These are phyloP conservation scores for Phialophora tarda DNA, from an alignment of 2,329 filamentous ascomycete genomes.

Conservation along the genomic window DNA sequence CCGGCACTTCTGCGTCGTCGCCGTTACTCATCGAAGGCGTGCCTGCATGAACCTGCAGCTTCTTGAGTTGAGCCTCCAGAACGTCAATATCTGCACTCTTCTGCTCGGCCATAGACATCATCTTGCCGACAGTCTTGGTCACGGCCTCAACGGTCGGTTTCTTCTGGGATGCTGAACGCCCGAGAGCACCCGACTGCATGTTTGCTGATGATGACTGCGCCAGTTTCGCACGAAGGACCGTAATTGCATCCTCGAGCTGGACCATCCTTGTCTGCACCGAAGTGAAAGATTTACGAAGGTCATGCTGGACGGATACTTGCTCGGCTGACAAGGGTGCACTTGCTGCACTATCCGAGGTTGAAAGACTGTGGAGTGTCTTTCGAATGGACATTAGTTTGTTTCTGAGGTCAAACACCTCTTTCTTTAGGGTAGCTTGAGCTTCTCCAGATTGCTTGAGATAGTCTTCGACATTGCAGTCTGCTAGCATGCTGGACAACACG, in stretches of 20 bases:
- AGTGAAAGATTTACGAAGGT: conserved; percentile 77
- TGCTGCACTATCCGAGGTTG: conserved; percentile 71
- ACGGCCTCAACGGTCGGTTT: conserved; percentile 90
- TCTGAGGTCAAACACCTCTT: conserved; percentile 73
- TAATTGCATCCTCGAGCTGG: conserved; percentile 79
- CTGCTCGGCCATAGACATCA: conserved; percentile 91
- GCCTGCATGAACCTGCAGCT: conserved; percentile 60
- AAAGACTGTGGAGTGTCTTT: conserved; percentile 71
- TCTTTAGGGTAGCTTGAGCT: conserved; percentile 68
- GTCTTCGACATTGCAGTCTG: conserved; percentile 70
- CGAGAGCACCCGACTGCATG: conserved; percentile 41
- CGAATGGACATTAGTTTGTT: conserved; percentile 79
- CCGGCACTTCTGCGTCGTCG: conserved; percentile 14
- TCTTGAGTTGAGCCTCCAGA: conserved; percentile 83
- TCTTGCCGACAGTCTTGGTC: conserved; percentile 85
- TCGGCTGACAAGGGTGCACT: conserved; percentile 81
- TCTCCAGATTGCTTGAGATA: conserved; percentile 71
- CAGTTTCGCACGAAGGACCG: conserved; percentile 78
- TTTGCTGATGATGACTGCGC: conserved; percentile 60
- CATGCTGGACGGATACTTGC: conserved; percentile 80
- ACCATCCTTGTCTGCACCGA: conserved; percentile 74
- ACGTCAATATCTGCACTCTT: conserved; percentile 89
- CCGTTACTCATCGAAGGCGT: conserved; percentile 26
- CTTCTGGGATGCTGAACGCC: conserved; percentile 48
- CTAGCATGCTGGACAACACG: conserved; percentile 68